Evolutionary conservation across 2,329 filamentous ascomycete genomes (phyloP).

Genomic region (Spiromastix sp.): DNA sequence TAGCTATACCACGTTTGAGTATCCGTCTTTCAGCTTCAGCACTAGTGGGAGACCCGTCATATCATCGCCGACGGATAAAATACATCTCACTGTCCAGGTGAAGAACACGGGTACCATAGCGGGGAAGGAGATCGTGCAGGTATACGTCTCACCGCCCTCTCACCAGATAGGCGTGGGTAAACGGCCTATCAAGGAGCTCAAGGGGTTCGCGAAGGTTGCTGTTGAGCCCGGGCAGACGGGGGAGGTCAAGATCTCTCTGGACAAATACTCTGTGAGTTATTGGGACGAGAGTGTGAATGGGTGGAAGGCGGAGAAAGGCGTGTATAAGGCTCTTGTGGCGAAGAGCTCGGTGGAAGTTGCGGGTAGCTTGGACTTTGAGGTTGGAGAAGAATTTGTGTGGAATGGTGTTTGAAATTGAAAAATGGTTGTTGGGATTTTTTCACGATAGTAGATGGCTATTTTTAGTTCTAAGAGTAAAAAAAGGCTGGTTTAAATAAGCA

Average conservation of each 20-base stretch:
- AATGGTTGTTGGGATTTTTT: too few species aligned
- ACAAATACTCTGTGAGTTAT: slow-evolving; percentile 49
- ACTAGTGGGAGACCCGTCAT: slow-evolving; percentile 18
- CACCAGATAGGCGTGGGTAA: slow-evolving; percentile 39
- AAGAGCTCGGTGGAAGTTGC: slow-evolving; percentile 35
- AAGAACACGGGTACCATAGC: slow-evolving; percentile 13
- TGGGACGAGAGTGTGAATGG: slow-evolving; percentile 53
- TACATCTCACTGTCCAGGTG: slow-evolving; percentile 11
- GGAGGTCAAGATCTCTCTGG: slow-evolving; percentile 37
- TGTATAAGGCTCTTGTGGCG: slow-evolving; percentile 47
- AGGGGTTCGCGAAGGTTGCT: slow-evolving; percentile 49
- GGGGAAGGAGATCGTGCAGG: slow-evolving; percentile 16
- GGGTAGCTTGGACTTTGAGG: slow-evolving; percentile 41
- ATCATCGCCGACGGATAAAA: slow-evolving; percentile 30
- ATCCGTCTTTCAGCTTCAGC: slow-evolving; percentile 32
- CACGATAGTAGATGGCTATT: too few species aligned
- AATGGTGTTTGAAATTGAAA: slow-evolving; percentile 39
- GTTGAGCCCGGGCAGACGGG: slow-evolving; percentile 46
- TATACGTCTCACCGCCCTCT: slow-evolving; percentile 20
- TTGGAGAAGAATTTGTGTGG: slow-evolving; percentile 53
- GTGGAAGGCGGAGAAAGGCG: slow-evolving; percentile 52
- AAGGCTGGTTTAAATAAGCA: too few species aligned
- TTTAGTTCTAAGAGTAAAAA: too few species aligned
- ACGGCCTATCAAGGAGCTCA: slow-evolving; percentile 45
- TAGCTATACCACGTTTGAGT: slow-evolving; percentile 57